Base-by-base conservation (phyloP, 2,329 filamentous ascomycete genomes). In the Aureobasidium sp. region DNA sequence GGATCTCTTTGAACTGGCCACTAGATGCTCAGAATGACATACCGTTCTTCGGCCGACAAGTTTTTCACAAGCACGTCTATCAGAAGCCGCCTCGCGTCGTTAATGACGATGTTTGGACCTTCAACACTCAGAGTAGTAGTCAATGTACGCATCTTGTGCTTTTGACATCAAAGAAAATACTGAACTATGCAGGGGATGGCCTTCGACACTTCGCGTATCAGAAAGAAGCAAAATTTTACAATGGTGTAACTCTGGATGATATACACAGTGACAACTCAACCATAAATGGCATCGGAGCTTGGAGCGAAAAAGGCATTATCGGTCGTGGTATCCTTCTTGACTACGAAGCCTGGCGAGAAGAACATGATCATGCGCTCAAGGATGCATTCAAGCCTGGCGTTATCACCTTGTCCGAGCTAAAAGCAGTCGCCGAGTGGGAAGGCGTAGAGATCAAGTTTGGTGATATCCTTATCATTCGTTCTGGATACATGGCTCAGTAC, bases 1-100 rank as follows among this genome's bases (percentile, higher is more conserved):
- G 80, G 34, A 75, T 87, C 57, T 84, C 82, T 1, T 77, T 87
- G 23, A 84, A 87, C 73, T 84, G 84, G 77, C 78, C 82, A 0
- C 76, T 87, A 5, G 77, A 84, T 71, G 79, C 81, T 12, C 79
- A 84, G 70, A 71, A 77, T 36, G 72, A 79, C 50, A 70, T 78
- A 10, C 77, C 82, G 20, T 82, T 84, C 70, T 85, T 87, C 71
- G 75, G 77, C 62, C 78, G 85, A 17, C 77, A 80, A 63, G 71
- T 76, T 3, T 84, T 88, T 68, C 75, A 82, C 63, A 79, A 83
- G 66, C 70, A 81, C 17, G 70, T 85, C 29, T 76, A 80, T 62
- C 75, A 78, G 48, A 84, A 84, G 71, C 70, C 75, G 2, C 80
- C 80, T 2, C 72, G 78, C 17, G 73, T 76, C 6, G 80, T 85